Percentiles rank a stretch among this genome's conserved stretches.
These are phyloP conservation scores for Podaxis sp. DNA, from an alignment of 768 basidiomycete genomes.

Conservation along the genomic window DNA sequence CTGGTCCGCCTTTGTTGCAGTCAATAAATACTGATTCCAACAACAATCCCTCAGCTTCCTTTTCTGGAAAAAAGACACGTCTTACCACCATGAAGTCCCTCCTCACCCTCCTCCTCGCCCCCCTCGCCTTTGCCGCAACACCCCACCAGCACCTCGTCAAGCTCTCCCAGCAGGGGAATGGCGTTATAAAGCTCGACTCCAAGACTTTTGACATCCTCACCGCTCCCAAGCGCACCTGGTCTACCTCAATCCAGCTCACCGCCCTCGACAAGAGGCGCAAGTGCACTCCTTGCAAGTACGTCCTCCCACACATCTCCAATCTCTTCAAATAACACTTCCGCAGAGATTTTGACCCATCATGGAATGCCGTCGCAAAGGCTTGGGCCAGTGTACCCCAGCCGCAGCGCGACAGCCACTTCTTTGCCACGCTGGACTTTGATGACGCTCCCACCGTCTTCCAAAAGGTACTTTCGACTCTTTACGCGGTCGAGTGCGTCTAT, in stretches of 20 bases:
- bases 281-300: constrained; percentile 92
- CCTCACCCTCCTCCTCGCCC: constrained; percentile 24
- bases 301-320: constrained; percentile 10
- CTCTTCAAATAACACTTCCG: constrained; percentile 8
- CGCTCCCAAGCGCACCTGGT: constrained; percentile 76
- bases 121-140: constrained; percentile 28
- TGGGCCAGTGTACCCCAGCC: constrained; percentile 62
- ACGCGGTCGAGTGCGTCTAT: background rate
- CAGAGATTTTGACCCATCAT: constrained; percentile 85
- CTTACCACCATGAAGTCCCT: constrained; percentile 20
- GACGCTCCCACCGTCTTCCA: constrained; percentile 73
- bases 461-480: constrained; percentile 42
- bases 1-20: too few species aligned
- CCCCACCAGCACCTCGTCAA: constrained; percentile 57
- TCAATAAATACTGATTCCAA: too few species aligned
- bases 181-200: constrained; percentile 78
- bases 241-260: constrained; percentile 83
- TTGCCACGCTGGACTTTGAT: constrained; percentile 87
- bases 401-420: constrained; percentile 83
- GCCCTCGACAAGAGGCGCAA: constrained; percentile 77
- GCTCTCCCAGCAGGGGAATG: constrained; percentile 68
- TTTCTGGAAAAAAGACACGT: constrained; percentile 12
- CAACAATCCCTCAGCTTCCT: constrained; percentile 27
- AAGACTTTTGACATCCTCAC: constrained; percentile 75
- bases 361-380: constrained; percentile 76